Evolutionary conservation across 139 green algal species (phyloP).

Genomic region (Tetradesmus lagerheimii): DNA sequence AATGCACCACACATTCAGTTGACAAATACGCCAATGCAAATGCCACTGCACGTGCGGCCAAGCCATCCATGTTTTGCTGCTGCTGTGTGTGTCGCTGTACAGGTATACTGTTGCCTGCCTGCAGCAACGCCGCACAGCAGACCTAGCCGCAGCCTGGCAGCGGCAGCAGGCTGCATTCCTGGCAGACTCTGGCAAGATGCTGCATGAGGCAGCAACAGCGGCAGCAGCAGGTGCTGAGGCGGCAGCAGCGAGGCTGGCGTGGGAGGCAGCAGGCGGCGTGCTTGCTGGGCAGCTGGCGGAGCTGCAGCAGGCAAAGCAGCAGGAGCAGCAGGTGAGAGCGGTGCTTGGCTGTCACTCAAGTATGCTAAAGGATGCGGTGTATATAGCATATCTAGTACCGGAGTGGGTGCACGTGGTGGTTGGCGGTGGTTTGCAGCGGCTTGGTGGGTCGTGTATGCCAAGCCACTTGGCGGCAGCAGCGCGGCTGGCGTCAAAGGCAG

Average conservation of each 20-base stretch:
- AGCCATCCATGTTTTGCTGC: not conserved
- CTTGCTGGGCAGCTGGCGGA: not conserved
- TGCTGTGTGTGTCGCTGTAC: not conserved
- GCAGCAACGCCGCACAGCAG: not conserved
- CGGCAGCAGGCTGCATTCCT: conserved; percentile 14
- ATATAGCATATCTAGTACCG: too few relatives aligned
- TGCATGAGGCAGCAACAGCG: not conserved
- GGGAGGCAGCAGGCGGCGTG: not conserved
- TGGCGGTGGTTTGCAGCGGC: too few relatives aligned
- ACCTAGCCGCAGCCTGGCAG: conserved; percentile 15
- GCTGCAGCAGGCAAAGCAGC: conserved; percentile 7
- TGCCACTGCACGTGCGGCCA: not conserved
- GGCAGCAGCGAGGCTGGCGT: conserved; percentile 26
- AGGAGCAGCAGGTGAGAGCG: conserved; percentile 20
- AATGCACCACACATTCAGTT: too few relatives aligned
- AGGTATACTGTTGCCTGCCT: conserved; percentile 33
- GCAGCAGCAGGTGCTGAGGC: conserved; percentile 5
- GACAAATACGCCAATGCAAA: not conserved
- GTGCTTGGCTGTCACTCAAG: not conserved
- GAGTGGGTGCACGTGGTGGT: too few relatives aligned
- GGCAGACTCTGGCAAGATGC: not conserved
- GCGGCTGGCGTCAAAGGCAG: too few relatives aligned
- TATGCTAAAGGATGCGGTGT: too few relatives aligned
- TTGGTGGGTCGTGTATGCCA: too few relatives aligned
- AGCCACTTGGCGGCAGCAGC: too few relatives aligned